Evolutionary conservation across 2,329 filamentous ascomycete species (phyloP), one percentile per base, ranked within the genome.

Genomic region (Phoma sp.): DNA sequence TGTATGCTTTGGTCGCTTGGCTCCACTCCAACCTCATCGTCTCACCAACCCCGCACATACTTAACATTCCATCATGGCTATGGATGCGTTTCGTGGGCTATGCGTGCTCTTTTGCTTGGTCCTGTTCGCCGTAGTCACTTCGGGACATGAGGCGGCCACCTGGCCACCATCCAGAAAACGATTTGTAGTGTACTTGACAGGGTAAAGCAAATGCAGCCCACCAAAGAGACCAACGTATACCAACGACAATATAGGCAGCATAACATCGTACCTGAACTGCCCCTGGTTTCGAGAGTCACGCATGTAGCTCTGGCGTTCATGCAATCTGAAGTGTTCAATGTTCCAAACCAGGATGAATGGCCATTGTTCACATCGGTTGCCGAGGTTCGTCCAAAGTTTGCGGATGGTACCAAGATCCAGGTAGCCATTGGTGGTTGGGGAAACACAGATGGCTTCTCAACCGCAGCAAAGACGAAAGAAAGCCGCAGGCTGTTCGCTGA

Each of bases 401-500:
- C 63, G 4, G 63, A 78, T 0, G 77, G 76, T 11, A 86, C 87
- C 12, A 36, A 43, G 12, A 23, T 53, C 2, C 43, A 43, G 11
- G 21, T 53, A 47, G 88, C 89, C 14, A 85, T 92, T 59, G 89
- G 89, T 9, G 89, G 89, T 42, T 92, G 89, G 89, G 88, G 88
- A 0, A 86, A 91, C 56, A 86, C 83, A 0, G 71, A 74, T 7
- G 88, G 87, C 0, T 92, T 90, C 63, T 80, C 83, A 0, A 69
- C 53, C 1, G 87, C 82, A 0, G 84, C 85, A 1, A 79, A 77
- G 45, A 79, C 80, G 3, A 77, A 81, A 1, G 62, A 72, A 7
- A 81, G 80, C 1, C 82, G 87, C 17, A 76, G 79, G 56, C 75
- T 74, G 5, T 92, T 88, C 74, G 86, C 88, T 2, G 76, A 78